A percentile compares a stretch with the other conserved stretches of the same genome.
Conservation (phyloP, 225 moss, liverwort and hornwort species). For the Pseudisothecium myosuroides region DNA sequence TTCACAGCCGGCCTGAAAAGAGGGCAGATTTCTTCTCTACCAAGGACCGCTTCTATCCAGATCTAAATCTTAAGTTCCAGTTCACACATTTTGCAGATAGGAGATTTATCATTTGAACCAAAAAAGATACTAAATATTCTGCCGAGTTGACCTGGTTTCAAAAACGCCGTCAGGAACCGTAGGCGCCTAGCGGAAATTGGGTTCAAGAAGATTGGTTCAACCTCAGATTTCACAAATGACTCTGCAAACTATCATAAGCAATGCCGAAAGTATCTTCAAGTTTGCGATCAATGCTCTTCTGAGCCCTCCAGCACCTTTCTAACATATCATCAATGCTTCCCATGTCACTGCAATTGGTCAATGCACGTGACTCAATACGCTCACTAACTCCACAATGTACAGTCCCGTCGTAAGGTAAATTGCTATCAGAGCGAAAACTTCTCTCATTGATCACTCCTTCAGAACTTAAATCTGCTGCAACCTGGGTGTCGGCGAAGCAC, state of each 20-base stretch:
- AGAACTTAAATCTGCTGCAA: slow-evolving; percentile 3
- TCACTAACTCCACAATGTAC: not conserved
- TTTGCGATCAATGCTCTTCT: slow-evolving; percentile 33
- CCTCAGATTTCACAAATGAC: not conserved
- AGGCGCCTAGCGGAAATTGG: not conserved
- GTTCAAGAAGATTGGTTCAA: not conserved
- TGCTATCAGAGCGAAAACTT: not conserved
- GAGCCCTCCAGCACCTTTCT: slow-evolving; percentile 33
- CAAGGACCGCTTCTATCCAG: not conserved
- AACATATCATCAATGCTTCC: slow-evolving; percentile 26
- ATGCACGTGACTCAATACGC: not conserved
- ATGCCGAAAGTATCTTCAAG: slow-evolving; percentile 25
- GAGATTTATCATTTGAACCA: not conserved
- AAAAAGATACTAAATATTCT: not conserved
- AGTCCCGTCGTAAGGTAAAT: not conserved
- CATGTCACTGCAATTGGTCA: slow-evolving; percentile 2
- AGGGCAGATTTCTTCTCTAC: not conserved
- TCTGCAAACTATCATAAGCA: not conserved
- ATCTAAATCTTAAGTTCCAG: not conserved
- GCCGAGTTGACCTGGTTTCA: not conserved
- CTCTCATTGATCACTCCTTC: not conserved
- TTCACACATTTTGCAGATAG: not conserved
- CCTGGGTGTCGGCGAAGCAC: slow-evolving; percentile 40
- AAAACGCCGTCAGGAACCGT: not conserved
- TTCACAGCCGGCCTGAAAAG: not conserved